phyloP scores from a whole-genome alignment of 129 eudicot genomes.

The Centrapalus pauciflorus region DNA sequence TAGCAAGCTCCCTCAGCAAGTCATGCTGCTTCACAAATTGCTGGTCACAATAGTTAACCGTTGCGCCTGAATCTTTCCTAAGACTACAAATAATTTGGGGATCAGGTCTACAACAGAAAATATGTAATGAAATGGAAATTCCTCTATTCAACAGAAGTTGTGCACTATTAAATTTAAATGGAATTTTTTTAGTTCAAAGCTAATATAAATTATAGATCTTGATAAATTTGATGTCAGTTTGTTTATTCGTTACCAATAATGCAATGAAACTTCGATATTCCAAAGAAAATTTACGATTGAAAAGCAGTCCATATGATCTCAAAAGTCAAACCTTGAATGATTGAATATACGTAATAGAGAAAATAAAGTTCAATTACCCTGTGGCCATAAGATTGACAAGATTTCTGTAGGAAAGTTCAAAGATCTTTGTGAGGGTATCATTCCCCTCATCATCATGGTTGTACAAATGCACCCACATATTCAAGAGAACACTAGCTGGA shows the following conservation, averaged over 20 bases:
- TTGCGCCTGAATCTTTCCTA: background rate
- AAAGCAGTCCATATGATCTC: background rate
- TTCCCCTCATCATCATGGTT: slow-evolving; percentile 23
- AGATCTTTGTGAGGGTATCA: slow-evolving; percentile 18
- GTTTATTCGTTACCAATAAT: background rate
- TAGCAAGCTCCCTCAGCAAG: slow-evolving; percentile 52
- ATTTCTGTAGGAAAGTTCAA: slow-evolving; percentile 26
- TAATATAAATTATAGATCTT: background rate
- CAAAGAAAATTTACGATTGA: background rate
- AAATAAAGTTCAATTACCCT: slow-evolving; percentile 3
- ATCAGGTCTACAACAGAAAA: background rate
- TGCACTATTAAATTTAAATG: background rate
- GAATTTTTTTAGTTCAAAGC: background rate
- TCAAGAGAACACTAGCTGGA: slow-evolving; percentile 29
- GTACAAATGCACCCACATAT: slow-evolving; percentile 50
- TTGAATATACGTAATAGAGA: background rate
- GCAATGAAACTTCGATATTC: background rate
- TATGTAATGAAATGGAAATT: background rate
- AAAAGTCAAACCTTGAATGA: background rate
- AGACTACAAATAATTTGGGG: background rate
- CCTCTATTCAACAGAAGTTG: background rate
- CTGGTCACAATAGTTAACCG: slow-evolving; percentile 25
- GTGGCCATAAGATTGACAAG: slow-evolving; percentile 17
- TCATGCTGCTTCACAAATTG: slow-evolving; percentile 45
- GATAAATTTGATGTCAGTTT: background rate